Evolutionary conservation across 768 basidiomycete genomes (phyloP).

Genomic region (Cantharellus anzutake): DNA sequence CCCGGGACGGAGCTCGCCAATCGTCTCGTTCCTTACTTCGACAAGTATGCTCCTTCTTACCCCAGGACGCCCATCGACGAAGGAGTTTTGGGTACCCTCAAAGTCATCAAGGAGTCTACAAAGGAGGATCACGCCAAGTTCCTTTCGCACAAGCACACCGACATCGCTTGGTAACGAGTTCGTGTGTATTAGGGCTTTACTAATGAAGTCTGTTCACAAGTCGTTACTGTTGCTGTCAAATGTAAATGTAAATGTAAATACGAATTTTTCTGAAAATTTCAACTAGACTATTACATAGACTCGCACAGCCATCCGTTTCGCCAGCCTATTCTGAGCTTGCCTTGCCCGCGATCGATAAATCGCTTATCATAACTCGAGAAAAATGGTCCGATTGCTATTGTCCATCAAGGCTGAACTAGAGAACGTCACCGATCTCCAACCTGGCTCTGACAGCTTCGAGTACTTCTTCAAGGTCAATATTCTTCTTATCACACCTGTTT

Average conservation of each 20-base stretch:
- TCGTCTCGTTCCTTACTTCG: neutral
- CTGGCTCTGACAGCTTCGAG: constrained; percentile 49
- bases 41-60: neutral
- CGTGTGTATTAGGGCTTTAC: too few relatives aligned
- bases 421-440: constrained; percentile 50
- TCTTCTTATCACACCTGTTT: too few relatives aligned
- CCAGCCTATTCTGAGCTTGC: too few relatives aligned
- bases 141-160: neutral
- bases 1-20: neutral
- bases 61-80: neutral
- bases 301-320: too few relatives aligned
- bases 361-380: neutral
- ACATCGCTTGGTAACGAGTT: constrained; percentile 1
- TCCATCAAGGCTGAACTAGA: constrained; percentile 44
- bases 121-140: constrained; percentile 2
- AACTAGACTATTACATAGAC: too few relatives aligned
- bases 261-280: too few relatives aligned
- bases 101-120: constrained; percentile 1
- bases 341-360: too few relatives aligned
- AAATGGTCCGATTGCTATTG: constrained; percentile 5
- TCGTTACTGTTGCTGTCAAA: too few relatives aligned
- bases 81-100: neutral
- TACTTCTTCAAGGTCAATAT: constrained; percentile 53
- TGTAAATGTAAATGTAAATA: too few relatives aligned
- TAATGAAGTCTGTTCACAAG: too few relatives aligned